Evolutionary conservation across 441 rosid species (phyloP), one percentile per base, ranked within the genome.

Genomic region (Erodium trifolium): DNA sequence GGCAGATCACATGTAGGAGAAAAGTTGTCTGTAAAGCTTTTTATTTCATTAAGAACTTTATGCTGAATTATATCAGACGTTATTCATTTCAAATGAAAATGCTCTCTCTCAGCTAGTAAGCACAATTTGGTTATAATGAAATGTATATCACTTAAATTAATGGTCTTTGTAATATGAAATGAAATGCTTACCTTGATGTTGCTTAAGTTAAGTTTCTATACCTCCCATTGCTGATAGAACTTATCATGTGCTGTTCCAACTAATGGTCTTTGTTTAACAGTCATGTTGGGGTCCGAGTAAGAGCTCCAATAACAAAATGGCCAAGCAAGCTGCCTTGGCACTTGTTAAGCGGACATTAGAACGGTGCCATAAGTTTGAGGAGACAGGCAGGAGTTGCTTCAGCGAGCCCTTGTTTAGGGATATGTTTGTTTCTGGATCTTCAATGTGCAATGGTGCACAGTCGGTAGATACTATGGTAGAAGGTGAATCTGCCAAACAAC

Each of bases 301-400:
- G 86, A 83, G 86, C 78, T 86, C 96, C 70, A 79, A 79, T 77
- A 86, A 76, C 83, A 95, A 89, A 82, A 78, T 85, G 83, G 89
- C 96, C 73, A 92, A 86, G 83, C 96, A 90, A 73, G 90, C 97
- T 76, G 89, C 97, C 37, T 73, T 85, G 55, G 87, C 93, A 68
- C 87, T 90, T 76, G 87, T 88, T 71, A 95, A 82, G 77, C 83
- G 86, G 67, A 87, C 96, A 27, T 79, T 95, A 72, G 88, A 83
- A 71, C 79, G 81, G 70, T 90, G 84, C 76, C 88, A 76, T 77
- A 79, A 80, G 78, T 95, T 78, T 80, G 97, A 95, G 82, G 89
- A 84, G 67, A 82, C 88, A 2, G 97, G 97, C 70, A 84, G 79
- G 77, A 87, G 98, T 81, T 90, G 96, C 81, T 95, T 95, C 74